These are phyloP conservation scores for Tagetes patula DNA, from an alignment of 129 eudicot genomes.

Conservation along the genomic window DNA sequence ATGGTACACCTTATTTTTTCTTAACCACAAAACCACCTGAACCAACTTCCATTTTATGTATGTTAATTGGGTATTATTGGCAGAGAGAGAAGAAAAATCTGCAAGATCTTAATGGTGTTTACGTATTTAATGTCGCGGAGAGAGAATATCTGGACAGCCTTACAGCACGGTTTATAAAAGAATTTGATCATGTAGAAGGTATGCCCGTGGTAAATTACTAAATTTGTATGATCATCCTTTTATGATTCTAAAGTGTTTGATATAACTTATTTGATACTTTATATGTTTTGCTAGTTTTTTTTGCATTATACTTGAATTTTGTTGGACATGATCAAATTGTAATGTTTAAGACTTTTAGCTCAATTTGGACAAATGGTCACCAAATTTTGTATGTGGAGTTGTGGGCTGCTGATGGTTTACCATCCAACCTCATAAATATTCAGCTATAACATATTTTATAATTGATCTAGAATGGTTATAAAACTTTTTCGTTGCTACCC, in stretches of 20 bases:
- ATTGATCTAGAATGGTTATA: background rate
- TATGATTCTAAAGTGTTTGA: background rate
- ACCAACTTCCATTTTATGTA: conserved; percentile 16
- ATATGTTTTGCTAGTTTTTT: background rate
- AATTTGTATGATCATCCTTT: background rate
- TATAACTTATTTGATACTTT: conserved; percentile 1
- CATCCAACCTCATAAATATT: background rate
- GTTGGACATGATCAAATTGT: background rate
- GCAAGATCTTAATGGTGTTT: conserved; percentile 80
- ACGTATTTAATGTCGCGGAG: conserved; percentile 79
- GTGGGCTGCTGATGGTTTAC: background rate
- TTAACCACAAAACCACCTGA: background rate
- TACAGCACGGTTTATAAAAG: conserved; percentile 88
- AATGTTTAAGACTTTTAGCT: background rate
- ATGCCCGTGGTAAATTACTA: conserved; percentile 7
- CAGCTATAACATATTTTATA: background rate
- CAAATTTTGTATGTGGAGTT: background rate
- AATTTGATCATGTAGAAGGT: conserved; percentile 82
- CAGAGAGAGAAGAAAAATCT: conserved; percentile 92
- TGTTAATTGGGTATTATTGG: conserved; percentile 20
- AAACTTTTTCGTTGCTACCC: background rate
- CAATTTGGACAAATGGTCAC: background rate
- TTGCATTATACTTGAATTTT: conserved; percentile 7
- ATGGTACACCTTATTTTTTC: background rate
- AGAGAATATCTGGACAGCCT: conserved; percentile 80